Base-by-base conservation (phyloP, 371 early-diverging fungal genomes). In the Parasitella parasitica region DNA sequence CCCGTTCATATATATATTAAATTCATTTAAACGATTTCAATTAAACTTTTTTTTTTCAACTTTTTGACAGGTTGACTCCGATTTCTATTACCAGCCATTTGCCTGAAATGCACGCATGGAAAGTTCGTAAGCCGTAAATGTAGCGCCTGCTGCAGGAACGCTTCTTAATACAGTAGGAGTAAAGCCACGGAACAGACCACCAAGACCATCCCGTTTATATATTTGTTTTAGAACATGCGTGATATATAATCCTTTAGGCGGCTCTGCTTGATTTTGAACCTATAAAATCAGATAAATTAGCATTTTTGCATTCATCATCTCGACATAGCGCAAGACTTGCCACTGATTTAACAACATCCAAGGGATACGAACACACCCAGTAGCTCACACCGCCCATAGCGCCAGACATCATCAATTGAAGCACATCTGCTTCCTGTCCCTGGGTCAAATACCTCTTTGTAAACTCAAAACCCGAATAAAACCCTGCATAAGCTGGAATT, bases 401-500 rank as follows among this genome's bases (percentile, higher is more conserved):
- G 5, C 94, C 94, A 8, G 92, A 82, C 7, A 80, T 59, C 90
- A 94, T 91, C 38, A 92, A 75, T 22, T 83, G 71, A 41, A 77
- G 22, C n/a, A 86, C 67, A 57, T 70, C 63, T 35, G 83, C 81
- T 11, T 80, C 78, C 3, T 82, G 78, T 4, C 50, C 61, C 0
- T 77, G 66, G 0, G 84, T 83, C 38, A 89, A 52, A 3, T 69
- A 59, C 18, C 93, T 82, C 73, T 92, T 91, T 51, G 84, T 76
- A 22, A 76, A 72, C 64, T 94, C 92, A 67, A 92, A 94, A 4
- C 91, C 93, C 13, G 86, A 71, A 64, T 94, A 94, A 66, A 91
- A 94, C 16, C 90, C 94, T 32, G 91, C 90, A 64, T 92, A 91
- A 2, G 88, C 94, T 2, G 94, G 94, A 20, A 92, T 88, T 70